phyloP scores from a whole-genome alignment of 306 rosid species.

The Biancaea sappan region DNA sequence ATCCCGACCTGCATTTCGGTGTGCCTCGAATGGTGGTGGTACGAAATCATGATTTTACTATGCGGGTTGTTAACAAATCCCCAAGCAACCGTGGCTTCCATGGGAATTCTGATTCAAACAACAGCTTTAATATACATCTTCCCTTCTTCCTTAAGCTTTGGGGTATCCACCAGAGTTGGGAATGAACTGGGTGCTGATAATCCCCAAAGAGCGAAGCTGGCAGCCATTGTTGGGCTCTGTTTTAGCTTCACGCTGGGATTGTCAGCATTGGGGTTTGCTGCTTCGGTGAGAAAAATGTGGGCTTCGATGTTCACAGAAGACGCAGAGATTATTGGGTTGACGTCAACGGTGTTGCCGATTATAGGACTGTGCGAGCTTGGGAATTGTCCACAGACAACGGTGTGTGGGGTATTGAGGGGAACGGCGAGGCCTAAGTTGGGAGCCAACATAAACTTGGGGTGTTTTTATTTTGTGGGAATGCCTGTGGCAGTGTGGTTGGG shows the following conservation, averaged over 20 bases:
- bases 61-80: constrained; percentile 40
- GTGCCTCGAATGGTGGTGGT: constrained; percentile 60
- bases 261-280: constrained; percentile 17
- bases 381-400: constrained; percentile 43
- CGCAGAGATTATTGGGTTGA: constrained; percentile 23
- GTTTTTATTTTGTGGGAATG: constrained; percentile 46
- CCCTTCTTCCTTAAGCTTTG: constrained; percentile 40
- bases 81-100: constrained; percentile 41
- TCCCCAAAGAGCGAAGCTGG: constrained; percentile 11
- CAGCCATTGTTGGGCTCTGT: constrained; percentile 32
- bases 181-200: constrained; percentile 41
- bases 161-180: constrained; percentile 44
- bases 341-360: constrained; percentile 31
- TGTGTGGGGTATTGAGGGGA: constrained; percentile 47
- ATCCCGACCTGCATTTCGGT: constrained; percentile 44
- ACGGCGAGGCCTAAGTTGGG: constrained; percentile 45
- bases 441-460: constrained; percentile 32
- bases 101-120: constrained; percentile 48
- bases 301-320: constrained; percentile 39
- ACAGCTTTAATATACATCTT: constrained; percentile 43
- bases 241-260: constrained; percentile 35
- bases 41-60: constrained; percentile 43
- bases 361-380: constrained; percentile 47
- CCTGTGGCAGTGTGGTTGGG: constrained; percentile 36
- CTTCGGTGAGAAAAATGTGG: constrained; percentile 39